Evolutionary conservation across 192 early-diverging fungal genomes (phyloP).

Genomic region (Thamnidium elegans): DNA sequence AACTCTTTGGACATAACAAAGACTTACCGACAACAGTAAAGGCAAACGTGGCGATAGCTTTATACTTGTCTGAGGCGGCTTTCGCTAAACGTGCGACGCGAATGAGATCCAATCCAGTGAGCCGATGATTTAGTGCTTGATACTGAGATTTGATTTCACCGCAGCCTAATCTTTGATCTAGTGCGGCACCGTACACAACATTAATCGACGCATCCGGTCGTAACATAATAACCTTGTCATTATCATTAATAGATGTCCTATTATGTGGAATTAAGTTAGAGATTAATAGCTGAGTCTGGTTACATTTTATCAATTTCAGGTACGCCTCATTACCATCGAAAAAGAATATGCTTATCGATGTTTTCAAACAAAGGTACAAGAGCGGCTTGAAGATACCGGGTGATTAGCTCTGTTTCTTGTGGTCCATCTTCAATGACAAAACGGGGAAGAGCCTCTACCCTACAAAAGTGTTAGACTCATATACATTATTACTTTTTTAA

Average conservation of each 20-base stretch:
- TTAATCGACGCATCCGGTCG: constrained; percentile 19
- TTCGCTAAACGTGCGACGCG: constrained; percentile 13
- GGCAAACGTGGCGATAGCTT: constrained; percentile 3
- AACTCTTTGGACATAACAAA: constrained; percentile 7
- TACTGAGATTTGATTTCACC: constrained; percentile 18
- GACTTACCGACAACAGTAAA: constrained; percentile 9
- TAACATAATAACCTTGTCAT: constrained; percentile 19
- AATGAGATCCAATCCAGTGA: constrained; percentile 8
- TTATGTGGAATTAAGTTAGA: constrained; percentile 17
- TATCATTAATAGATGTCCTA: constrained; percentile 20
- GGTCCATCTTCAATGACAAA: constrained; percentile 20
- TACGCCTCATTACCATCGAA: constrained; percentile 19
- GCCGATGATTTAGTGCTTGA: constrained; percentile 10
- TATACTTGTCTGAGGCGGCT: constrained; percentile 9
- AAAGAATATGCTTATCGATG: constrained; percentile 14
- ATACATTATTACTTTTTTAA: constrained; percentile 17
- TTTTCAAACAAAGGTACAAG: constrained; percentile 26
- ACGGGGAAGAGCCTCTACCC: too few species aligned
- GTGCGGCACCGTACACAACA: constrained; percentile 10
- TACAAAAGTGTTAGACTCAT: constrained; percentile 15
- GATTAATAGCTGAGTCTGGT: constrained; percentile 5
- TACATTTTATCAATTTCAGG: constrained; percentile 14
- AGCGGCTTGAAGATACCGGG: constrained; percentile 10
- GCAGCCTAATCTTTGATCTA: constrained; percentile 5
- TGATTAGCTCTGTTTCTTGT: constrained; percentile 28